Percentiles rank a stretch among this genome's conserved stretches.
These are phyloP conservation scores for Trametes cinnabarina DNA, from an alignment of 768 basidiomycete genomes.

Conservation along the genomic window DNA sequence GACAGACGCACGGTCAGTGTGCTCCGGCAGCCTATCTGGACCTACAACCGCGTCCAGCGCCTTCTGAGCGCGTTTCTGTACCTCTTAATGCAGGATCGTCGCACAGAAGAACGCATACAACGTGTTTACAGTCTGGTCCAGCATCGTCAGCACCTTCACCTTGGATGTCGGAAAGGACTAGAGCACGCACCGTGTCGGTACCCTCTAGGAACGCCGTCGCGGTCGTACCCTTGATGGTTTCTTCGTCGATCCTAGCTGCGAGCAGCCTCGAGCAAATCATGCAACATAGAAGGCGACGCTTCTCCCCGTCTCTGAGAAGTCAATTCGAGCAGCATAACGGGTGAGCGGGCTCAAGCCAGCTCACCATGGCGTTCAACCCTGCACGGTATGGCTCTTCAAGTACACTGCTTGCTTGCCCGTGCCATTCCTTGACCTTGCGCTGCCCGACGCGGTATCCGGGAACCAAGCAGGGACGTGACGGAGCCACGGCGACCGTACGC, in stretches of 20 bases:
- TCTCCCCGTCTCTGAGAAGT: background rate
- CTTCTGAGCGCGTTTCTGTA: constrained; percentile 8
- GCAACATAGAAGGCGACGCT: background rate
- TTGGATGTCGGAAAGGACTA: accelerated
- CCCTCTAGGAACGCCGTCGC: background rate
- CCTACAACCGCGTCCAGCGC: constrained; percentile 21
- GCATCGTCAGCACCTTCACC: too few relatives aligned
- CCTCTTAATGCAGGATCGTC: constrained; percentile 4
- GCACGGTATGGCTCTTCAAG: constrained; percentile 58
- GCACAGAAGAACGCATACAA: constrained; percentile 11
- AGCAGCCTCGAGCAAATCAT: background rate
- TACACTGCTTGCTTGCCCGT: constrained; percentile 54
- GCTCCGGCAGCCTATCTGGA: constrained; percentile 12
- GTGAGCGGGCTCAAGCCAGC: too few relatives aligned
- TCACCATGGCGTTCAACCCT: constrained; percentile 53
- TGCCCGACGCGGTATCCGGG: constrained; percentile 65
- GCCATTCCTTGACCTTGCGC: constrained; percentile 55
- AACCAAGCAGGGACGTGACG: constrained; percentile 57
- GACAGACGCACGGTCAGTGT: constrained; percentile 12
- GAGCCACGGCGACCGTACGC: background rate
- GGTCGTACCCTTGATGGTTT: background rate
- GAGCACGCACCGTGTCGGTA: background rate
- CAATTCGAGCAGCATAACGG: too few relatives aligned
- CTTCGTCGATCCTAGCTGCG: background rate
- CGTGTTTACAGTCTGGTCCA: background rate